These are phyloP conservation scores for Emmonsiellopsis sp. DNA, from an alignment of 2,329 filamentous ascomycete species.

Conservation along the genomic window DNA sequence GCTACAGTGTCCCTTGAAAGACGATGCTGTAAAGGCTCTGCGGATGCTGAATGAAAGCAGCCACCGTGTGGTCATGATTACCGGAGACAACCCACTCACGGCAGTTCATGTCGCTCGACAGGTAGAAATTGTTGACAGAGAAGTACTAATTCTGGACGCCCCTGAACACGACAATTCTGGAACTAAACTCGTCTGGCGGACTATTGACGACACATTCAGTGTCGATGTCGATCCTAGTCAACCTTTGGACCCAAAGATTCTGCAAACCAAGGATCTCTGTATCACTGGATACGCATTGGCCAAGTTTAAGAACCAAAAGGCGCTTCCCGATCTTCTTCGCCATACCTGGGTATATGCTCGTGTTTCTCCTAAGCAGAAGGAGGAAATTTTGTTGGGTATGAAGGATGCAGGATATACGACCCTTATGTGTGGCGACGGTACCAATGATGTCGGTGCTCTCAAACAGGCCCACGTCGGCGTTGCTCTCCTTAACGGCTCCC, in stretches of 20 bases:
- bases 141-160: conserved; percentile 87
- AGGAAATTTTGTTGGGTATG: conserved; percentile 91
- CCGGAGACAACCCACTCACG: conserved; percentile 93
- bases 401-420: conserved; percentile 97
- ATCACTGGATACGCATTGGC: conserved; percentile 88
- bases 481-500: conserved; percentile 87
- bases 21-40: conserved; percentile 87
- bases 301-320: conserved; percentile 75
- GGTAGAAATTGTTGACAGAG: conserved; percentile 94
- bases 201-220: conserved; percentile 78
- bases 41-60: conserved; percentile 98
- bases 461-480: conserved; percentile 98
- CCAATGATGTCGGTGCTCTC: conserved; percentile 92
- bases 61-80: conserved; percentile 98
- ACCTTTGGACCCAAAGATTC: conserved; percentile 68
- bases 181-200: conserved; percentile 83
- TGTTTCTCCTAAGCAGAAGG: conserved; percentile 97
- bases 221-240: conserved; percentile 78
- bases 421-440: conserved; percentile 96
- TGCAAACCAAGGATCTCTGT: conserved; percentile 82
- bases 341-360: conserved; percentile 97
- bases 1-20: conserved; percentile 89
- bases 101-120: conserved; percentile 91
- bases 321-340: conserved; percentile 67
- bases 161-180: conserved; percentile 80